phyloP scores from a whole-genome alignment of 345 rosid species.

The Luvunga scandens region DNA sequence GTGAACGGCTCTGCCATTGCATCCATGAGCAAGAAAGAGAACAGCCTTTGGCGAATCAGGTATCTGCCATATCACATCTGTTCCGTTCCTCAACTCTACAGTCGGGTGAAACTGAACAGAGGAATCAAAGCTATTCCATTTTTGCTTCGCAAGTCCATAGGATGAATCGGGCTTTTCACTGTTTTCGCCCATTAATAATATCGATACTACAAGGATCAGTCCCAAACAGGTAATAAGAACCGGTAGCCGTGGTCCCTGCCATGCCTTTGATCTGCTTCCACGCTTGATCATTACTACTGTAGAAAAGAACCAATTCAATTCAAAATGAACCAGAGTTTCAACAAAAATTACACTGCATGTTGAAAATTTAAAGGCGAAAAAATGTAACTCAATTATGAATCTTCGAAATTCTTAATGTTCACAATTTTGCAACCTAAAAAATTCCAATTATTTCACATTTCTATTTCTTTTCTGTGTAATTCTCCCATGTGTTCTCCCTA shows the following conservation, averaged over 20 bases:
- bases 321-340: not conserved
- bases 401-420: not conserved
- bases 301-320: not conserved
- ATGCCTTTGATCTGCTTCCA: slow-evolving; percentile 38
- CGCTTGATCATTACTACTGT: slow-evolving; percentile 60
- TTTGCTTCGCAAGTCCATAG: slow-evolving; percentile 24
- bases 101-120: slow-evolving; percentile 43
- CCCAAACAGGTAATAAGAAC: slow-evolving; percentile 28
- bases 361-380: not conserved
- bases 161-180: slow-evolving; percentile 26
- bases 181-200: slow-evolving; percentile 25
- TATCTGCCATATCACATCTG: slow-evolving; percentile 74
- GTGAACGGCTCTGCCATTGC: slow-evolving; percentile 69
- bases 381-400: not conserved
- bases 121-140: slow-evolving; percentile 35
- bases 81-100: slow-evolving; percentile 59
- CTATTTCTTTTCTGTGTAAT: not conserved
- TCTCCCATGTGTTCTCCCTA: not conserved
- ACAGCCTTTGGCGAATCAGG: slow-evolving; percentile 78
- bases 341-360: not conserved
- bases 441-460: not conserved
- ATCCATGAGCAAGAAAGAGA: slow-evolving; percentile 88
- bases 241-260: slow-evolving; percentile 32
- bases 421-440: not conserved
- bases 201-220: slow-evolving; percentile 29